phyloP scores from a whole-genome alignment of 164 flowering plant genomes.

The Tetracentron sinense region DNA sequence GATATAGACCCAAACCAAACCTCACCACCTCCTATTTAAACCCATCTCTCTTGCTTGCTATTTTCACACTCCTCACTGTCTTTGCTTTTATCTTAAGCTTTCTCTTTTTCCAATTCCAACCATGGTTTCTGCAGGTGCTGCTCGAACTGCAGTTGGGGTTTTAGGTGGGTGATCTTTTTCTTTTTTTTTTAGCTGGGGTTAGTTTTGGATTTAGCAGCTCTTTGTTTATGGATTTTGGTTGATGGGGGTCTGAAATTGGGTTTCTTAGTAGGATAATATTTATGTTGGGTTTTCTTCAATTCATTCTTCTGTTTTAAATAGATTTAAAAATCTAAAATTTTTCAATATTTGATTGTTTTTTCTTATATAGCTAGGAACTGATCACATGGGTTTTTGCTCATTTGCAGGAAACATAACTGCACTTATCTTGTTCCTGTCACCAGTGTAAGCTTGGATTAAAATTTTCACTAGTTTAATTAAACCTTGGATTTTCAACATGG shows the following conservation, averaged over 20 bases:
- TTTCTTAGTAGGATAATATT: too few relatives aligned
- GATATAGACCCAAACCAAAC: slow-evolving; percentile 7
- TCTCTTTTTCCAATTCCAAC: slow-evolving; percentile 4
- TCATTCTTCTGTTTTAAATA: too few relatives aligned
- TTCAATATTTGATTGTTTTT: background rate
- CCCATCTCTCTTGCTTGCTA: background rate
- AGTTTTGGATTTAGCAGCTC: too few relatives aligned
- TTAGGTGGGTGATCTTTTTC: slow-evolving; percentile 28
- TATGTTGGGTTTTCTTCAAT: too few relatives aligned
- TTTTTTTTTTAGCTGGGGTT: background rate
- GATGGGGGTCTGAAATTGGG: too few relatives aligned
- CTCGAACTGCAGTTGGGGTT: slow-evolving; percentile 47
- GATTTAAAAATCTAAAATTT: too few relatives aligned
- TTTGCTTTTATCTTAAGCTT: too few relatives aligned
- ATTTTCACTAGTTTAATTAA: background rate
- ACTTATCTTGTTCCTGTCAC: slow-evolving; percentile 58
- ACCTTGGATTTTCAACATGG: background rate
- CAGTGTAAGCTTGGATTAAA: slow-evolving; percentile 42
- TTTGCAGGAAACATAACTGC: slow-evolving; percentile 65
- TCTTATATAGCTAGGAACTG: background rate
- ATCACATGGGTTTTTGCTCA: slow-evolving; percentile 4
- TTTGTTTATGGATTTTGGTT: too few relatives aligned
- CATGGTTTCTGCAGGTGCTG: slow-evolving; percentile 46
- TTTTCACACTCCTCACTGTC: background rate
- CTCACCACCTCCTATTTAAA: slow-evolving; percentile 5